Evolutionary conservation across 306 rosid species (phyloP), one percentile per base, ranked within the genome.

Genomic region (Lotus japonicus): DNA sequence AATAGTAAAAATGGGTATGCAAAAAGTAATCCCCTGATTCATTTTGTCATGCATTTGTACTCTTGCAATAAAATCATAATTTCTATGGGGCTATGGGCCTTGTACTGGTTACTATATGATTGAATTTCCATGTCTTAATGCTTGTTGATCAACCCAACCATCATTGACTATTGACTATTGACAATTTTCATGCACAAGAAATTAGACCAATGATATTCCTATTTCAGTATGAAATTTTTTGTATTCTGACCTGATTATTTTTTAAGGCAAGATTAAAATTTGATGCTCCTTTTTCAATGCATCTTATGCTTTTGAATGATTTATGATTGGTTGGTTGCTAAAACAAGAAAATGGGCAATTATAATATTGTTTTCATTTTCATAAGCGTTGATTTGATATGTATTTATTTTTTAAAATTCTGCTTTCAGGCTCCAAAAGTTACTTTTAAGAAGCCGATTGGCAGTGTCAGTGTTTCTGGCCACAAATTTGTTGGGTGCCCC

Each of bases 391-490:
- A 28, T 39, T 48, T 69, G 5, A 5, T 66, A n/a, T 38, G 2
- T 56, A 3, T 17, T 5, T 60, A 5, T 23, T 12, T 14, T 42
- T n/a, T 13, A 14, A 17, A 17, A 51, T 55, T 43, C n/a, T 64
- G 78, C 66, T 48, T 13, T 38, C 82, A 83, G 87, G 87, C 87
- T 36, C 87, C 87, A 49, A 79, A 83, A 58, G 87, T 83, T 17
- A 7, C 80, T 42, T 83, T 83, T 33, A 83, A 83, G 80, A 83
- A 83, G 77, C 87, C 87, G 18, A 83, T 83, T 63, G 84, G 87
- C 44, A 83, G 87, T 72, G 87, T 83, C 1, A 83, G 87, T 53
- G 87, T 83, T 51, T 83, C 87, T 43, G 87, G 87, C 74, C 87
- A 83, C 77, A 83, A 83, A 79, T 84, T 78, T 11, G 88, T 84